Conservation (phyloP, 2,329 filamentous ascomycete genomes). For the Aspergillus pseudotamarii region DNA sequence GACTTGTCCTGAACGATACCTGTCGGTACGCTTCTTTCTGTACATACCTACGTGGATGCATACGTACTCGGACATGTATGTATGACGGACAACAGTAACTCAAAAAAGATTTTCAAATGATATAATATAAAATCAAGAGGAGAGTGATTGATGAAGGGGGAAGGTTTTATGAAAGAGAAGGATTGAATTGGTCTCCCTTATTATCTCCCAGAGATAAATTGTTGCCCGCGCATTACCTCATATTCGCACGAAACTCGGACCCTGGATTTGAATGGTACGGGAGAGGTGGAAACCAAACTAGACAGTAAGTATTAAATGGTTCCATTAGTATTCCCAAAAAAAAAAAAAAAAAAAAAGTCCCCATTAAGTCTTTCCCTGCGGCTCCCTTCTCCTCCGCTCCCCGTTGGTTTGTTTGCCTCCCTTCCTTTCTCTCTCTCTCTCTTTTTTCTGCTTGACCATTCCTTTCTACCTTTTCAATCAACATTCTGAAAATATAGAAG, state of each 20-base stretch:
- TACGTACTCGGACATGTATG: constrained; percentile 1
- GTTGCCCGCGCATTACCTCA: neutral
- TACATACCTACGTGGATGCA: constrained; percentile 8
- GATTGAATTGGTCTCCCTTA: neutral
- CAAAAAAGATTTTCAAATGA: neutral
- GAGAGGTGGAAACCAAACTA: neutral
- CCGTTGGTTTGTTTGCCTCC: constrained; percentile 2
- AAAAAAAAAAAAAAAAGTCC: neutral
- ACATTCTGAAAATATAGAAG: neutral
- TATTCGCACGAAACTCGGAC: neutral
- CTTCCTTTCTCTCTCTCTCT: constrained; percentile 6
- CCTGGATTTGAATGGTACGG: neutral
- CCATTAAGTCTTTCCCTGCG: constrained; percentile 2
- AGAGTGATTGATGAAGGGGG: neutral
- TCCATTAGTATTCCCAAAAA: neutral
- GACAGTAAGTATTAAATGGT: neutral
- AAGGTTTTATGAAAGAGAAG: neutral
- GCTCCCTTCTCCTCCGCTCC: neutral
- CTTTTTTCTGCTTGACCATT: neutral
- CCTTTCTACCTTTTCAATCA: constrained; percentile 6
- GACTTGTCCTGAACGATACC: neutral
- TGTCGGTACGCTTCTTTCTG: neutral
- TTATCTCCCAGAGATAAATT: neutral
- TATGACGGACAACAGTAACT: neutral
- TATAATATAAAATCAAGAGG: neutral